Evolutionary conservation across 2,329 filamentous ascomycete genomes (phyloP).

Genomic region (Fusarium newnesense): DNA sequence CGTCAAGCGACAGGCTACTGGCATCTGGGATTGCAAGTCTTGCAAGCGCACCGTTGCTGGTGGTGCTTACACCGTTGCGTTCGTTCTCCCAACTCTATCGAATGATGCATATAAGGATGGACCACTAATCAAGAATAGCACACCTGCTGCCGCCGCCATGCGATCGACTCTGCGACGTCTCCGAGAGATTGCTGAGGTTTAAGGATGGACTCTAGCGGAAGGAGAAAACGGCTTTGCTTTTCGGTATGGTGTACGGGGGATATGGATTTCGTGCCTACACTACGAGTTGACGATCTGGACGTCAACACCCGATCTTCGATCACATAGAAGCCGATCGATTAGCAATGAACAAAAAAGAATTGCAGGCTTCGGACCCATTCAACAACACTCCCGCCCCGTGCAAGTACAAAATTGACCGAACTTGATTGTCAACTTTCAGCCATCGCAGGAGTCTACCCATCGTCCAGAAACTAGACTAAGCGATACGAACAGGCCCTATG

Average conservation of each 20-base stretch:
- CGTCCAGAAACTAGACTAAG: background rate
- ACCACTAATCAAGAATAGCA: constrained; percentile 65
- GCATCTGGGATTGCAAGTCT: constrained; percentile 96
- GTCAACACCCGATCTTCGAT: constrained; percentile 54
- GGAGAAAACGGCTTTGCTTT: constrained; percentile 56
- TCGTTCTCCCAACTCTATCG: constrained; percentile 63
- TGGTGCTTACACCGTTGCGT: constrained; percentile 96
- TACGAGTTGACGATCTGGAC: constrained; percentile 55
- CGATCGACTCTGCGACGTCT: constrained; percentile 96
- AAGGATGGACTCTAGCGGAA: constrained; percentile 53
- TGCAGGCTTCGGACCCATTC: constrained; percentile 50
- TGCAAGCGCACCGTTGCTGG: constrained; percentile 83
- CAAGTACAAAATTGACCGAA: background rate
- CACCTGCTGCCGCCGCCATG: constrained; percentile 91
- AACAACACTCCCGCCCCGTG: constrained; percentile 29
- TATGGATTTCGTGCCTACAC: constrained; percentile 57
- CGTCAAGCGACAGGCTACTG: constrained; percentile 89
- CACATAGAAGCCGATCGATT: constrained; percentile 54
- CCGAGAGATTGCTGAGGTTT: constrained; percentile 97
- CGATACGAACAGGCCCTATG: background rate
- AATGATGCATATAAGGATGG: background rate
- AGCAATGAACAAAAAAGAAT: constrained; percentile 55
- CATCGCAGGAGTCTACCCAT: constrained; percentile 2
- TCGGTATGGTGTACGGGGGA: constrained; percentile 59
- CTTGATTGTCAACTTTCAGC: constrained; percentile 20